These are phyloP conservation scores for Globisporangium cystogenes DNA, from an alignment of 352 stramenopile genomes.

Conservation along the genomic window DNA sequence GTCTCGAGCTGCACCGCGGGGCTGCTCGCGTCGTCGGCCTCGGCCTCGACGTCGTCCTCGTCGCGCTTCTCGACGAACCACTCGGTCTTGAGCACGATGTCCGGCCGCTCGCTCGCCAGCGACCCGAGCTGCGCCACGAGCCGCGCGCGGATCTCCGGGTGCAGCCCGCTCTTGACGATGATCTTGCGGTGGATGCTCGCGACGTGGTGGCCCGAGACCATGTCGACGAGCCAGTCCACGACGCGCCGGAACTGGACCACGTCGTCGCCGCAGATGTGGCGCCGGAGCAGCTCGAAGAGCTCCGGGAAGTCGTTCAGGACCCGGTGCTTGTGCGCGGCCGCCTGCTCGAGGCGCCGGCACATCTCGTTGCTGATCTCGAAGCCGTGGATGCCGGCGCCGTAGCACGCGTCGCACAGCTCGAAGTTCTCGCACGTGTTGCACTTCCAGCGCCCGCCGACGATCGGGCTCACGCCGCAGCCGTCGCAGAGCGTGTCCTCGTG, in stretches of 20 bases:
- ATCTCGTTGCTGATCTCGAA: slow-evolving; percentile 68
- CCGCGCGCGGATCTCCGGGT: slow-evolving; percentile 68
- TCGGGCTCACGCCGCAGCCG: slow-evolving; percentile 71
- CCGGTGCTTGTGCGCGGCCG: slow-evolving; percentile 44
- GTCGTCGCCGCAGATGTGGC: slow-evolving; percentile 67
- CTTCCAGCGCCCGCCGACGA: slow-evolving; percentile 70
- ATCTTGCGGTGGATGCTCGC: slow-evolving; percentile 51
- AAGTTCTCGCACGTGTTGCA: slow-evolving; percentile 70
- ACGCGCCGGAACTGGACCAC: slow-evolving; percentile 62
- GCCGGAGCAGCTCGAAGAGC: slow-evolving; percentile 62
- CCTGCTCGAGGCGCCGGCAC: slow-evolving; percentile 57
- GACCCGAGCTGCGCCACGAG: slow-evolving; percentile 55
- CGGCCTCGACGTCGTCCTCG: slow-evolving; percentile 20
- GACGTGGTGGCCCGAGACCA: slow-evolving; percentile 48
- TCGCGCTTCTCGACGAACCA: slow-evolving; percentile 47
- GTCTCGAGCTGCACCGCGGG: slow-evolving; percentile 37
- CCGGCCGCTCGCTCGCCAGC: slow-evolving; percentile 46
- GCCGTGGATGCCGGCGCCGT: slow-evolving; percentile 55
- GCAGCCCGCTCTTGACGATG: slow-evolving; percentile 66
- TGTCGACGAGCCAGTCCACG: slow-evolving; percentile 64
- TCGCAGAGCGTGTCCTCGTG: slow-evolving; percentile 79
- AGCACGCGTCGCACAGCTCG: slow-evolving; percentile 68
- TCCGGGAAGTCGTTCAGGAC: slow-evolving; percentile 50
- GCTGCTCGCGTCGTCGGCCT: slow-evolving; percentile 9
- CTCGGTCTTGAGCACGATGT: slow-evolving; percentile 65